Base-by-base conservation (phyloP, 352 stramenopile genomes). In the Phytophthora capsici region DNA sequence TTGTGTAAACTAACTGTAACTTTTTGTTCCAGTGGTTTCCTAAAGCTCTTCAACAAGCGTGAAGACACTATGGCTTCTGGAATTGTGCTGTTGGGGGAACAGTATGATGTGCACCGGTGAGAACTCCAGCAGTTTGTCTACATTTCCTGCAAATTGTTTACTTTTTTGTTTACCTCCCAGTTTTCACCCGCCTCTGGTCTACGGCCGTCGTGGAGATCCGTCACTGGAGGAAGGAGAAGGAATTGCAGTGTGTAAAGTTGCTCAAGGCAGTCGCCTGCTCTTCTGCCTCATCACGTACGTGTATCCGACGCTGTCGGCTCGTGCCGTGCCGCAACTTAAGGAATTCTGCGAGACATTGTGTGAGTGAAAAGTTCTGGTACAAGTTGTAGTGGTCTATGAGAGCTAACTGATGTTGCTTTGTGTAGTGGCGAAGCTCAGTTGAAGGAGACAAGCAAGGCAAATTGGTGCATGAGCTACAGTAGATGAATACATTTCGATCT, bases 21-120 rank as follows among this genome's bases (percentile, higher is more conserved):
- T 48, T 26, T 67, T 16, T 43, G 12, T 56, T 58, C 41, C 20
- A 84, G 82, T 5, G 69, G 61, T 1, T 73, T 85, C 32, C 38
- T 82, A 7, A 84, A 86, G 54, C 78, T 94, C n/a, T 91, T 89
- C 30, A 75, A 87, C 69, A 91, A 90, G 77, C 86, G 86, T 9
- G 86, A 94, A 23, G 71, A 82, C 32, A 91, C 86, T 26, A 91
- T 94, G 57, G 82, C 73, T 16, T 77, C 79, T 0, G 86, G 86
- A 0, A 91, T 93, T 62, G 58, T 94, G 7, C 52, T 91, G 28
- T 66, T 88, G 5, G 85, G 79, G 22, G 86, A 94, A 69, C 86
- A 94, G 64, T 94, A 89, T 57, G 86, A 94, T 59, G 84, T 94
- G 37, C 86, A 94, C 54, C 80, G 84, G 84, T 92, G 56, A 28